Conservation (phyloP, 202 grass and related monocot genomes). For the Cymbopogon flexuosus region DNA sequence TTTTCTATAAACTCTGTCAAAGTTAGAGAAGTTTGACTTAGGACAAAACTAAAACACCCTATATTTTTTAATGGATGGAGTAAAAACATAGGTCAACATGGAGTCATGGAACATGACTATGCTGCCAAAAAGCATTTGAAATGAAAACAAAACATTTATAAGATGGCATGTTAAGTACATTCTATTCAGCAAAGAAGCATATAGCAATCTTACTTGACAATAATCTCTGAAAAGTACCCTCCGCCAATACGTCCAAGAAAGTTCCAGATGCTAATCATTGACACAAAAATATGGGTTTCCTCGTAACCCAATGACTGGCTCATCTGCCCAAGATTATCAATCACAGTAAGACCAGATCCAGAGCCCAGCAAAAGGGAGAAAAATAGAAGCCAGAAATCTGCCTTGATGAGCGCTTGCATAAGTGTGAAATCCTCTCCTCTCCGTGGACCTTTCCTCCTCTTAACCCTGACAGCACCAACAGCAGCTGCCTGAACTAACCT, state of each 20-base stretch:
- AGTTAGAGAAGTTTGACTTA: not conserved
- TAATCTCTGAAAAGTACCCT: conserved; percentile 86
- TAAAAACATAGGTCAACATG: not conserved
- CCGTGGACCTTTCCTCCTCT: conserved; percentile 57
- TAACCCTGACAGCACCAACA: conserved; percentile 74
- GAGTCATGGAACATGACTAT: not conserved
- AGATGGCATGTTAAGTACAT: not conserved
- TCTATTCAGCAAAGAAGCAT: conserved; percentile 26
- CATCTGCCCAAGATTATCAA: conserved; percentile 91
- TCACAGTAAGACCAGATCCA: conserved; percentile 76
- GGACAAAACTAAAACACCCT: not conserved
- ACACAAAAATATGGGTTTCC: conserved; percentile 76
- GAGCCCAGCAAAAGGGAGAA: conserved; percentile 72
- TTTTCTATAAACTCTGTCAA: not conserved
- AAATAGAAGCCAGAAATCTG: conserved; percentile 87
- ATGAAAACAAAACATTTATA: not conserved
- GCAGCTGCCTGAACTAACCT: conserved; percentile 77
- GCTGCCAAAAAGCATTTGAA: not conserved
- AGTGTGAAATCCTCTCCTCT: conserved; percentile 89
- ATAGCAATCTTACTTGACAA: conserved; percentile 56
- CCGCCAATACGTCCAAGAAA: conserved; percentile 77
- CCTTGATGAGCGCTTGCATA: conserved; percentile 81
- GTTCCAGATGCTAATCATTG: conserved; percentile 95
- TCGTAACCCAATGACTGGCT: conserved; percentile 71
- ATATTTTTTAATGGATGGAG: not conserved